phyloP scores from a whole-genome alignment of 2,329 filamentous ascomycete genomes.

The Lithohypha guttulata region DNA sequence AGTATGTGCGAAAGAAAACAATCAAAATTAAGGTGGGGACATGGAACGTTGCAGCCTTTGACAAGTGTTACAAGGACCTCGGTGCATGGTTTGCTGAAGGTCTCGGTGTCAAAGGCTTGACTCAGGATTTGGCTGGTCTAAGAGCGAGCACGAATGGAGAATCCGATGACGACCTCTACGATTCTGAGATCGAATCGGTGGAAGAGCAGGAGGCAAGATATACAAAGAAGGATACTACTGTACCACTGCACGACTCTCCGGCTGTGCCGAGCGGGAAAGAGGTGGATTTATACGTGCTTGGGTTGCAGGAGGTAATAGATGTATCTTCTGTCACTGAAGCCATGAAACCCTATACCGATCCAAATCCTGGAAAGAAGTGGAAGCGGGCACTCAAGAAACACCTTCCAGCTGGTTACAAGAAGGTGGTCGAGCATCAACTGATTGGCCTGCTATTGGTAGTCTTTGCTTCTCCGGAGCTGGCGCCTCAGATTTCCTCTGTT shows the following conservation, averaged over 20 bases:
- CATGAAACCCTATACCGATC: slow-evolving; percentile 64
- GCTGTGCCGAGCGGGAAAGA: slow-evolving; percentile 49
- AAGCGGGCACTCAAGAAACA: slow-evolving; percentile 63
- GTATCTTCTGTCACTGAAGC: slow-evolving; percentile 70
- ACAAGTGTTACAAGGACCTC: slow-evolving; percentile 78
- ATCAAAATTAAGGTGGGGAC: slow-evolving; percentile 82
- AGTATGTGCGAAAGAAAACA: slow-evolving; percentile 65
- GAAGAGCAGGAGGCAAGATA: slow-evolving; percentile 38
- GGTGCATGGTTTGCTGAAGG: slow-evolving; percentile 78
- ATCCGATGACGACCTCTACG: slow-evolving; percentile 14
- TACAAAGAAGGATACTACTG: slow-evolving; percentile 32
- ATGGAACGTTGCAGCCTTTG: slow-evolving; percentile 85
- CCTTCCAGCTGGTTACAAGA: slow-evolving; percentile 64
- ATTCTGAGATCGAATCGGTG: slow-evolving; percentile 32
- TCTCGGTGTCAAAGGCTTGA: slow-evolving; percentile 61
- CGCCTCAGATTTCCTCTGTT: slow-evolving; percentile 64
- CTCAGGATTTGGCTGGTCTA: slow-evolving; percentile 50
- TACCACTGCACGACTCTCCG: slow-evolving; percentile 36
- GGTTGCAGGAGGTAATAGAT: slow-evolving; percentile 85
- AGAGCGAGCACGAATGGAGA: slow-evolving; percentile 19
- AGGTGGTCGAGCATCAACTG: slow-evolving; percentile 73
- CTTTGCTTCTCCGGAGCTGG: slow-evolving; percentile 70
- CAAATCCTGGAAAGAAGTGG: slow-evolving; percentile 63
- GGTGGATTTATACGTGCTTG: slow-evolving; percentile 82
- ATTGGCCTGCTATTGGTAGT: slow-evolving; percentile 75